phyloP scores from a whole-genome alignment of 2,329 filamentous ascomycete genomes.

The Pseudogymnoascus sp. region DNA sequence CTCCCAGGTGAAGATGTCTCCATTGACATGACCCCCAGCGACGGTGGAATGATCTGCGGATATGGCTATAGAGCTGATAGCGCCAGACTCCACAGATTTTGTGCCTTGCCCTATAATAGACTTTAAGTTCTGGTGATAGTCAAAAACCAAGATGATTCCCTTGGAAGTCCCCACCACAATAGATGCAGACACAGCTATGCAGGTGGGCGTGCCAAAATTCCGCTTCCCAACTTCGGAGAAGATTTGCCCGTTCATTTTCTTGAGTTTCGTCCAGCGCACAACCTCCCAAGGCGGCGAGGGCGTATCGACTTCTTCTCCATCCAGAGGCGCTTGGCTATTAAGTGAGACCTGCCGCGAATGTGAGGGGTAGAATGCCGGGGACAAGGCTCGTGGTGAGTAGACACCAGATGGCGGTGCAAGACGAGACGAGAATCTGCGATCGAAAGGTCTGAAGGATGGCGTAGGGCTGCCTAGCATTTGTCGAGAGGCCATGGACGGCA shows the following conservation, averaged over 20 bases:
- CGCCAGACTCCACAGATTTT: conserved; percentile 85
- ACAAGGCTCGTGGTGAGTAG: conserved; percentile 59
- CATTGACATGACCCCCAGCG: conserved; percentile 80
- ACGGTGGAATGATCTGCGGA: conserved; percentile 91
- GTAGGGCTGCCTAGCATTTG: conserved; percentile 61
- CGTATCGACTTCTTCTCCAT: conserved; percentile 59
- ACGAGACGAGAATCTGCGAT: conserved; percentile 86
- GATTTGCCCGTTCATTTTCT: conserved; percentile 78
- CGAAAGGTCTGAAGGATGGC: conserved; percentile 84
- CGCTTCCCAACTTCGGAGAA: conserved; percentile 90
- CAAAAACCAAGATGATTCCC: conserved; percentile 89
- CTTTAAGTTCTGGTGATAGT: conserved; percentile 93
- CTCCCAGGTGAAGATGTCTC: conserved; percentile 96
- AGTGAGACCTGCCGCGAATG: conserved; percentile 78
- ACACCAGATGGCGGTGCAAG: conserved; percentile 55
- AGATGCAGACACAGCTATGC: conserved; percentile 75
- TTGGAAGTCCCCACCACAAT: conserved; percentile 92
- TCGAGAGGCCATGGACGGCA: conserved; percentile 61
- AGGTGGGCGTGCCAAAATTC: conserved; percentile 87
- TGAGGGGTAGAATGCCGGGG: conserved; percentile 62
- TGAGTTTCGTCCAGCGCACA: conserved; percentile 88
- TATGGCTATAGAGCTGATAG: conserved; percentile 78
- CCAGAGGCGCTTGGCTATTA: conserved; percentile 59
- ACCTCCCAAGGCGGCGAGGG: conserved; percentile 89
- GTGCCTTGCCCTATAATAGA: conserved; percentile 89